Conservation (phyloP, 352 stramenopile species). For the Phytopythium mirpurense region DNA sequence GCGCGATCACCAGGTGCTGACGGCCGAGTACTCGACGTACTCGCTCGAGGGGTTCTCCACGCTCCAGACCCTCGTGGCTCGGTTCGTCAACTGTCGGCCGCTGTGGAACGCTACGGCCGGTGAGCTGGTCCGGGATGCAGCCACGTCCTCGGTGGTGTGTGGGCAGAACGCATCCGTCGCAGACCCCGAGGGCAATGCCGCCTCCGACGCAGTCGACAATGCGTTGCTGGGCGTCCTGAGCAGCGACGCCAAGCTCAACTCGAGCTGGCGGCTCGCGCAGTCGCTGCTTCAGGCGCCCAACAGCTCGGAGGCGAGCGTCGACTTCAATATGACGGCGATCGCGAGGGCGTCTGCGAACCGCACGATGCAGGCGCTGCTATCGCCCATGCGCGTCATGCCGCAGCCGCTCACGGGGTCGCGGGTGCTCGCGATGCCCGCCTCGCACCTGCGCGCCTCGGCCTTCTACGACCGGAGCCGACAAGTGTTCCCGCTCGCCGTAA, state of each 20-base stretch:
- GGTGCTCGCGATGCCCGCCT: constrained; percentile 27
- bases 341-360: constrained; percentile 5
- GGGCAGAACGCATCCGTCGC: constrained; percentile 14
- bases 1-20: constrained; percentile 10
- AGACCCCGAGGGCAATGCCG: constrained; percentile 6
- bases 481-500: constrained; percentile 26
- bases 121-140: constrained; percentile 7
- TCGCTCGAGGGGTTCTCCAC: constrained; percentile 36
- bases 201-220: constrained; percentile 9
- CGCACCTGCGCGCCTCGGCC: constrained; percentile 12
- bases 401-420: constrained; percentile 27
- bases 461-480: constrained; percentile 32
- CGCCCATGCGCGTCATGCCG: constrained; percentile 25
- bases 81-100: constrained; percentile 35
- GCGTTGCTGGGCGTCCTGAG: constrained; percentile 17
- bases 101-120: constrained; percentile 20
- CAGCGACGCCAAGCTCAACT: constrained; percentile 17
- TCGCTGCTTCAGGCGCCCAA: neutral
- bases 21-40: constrained; percentile 27
- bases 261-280: constrained; percentile 3
- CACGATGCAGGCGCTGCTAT: constrained; percentile 18
- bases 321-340: constrained; percentile 2
- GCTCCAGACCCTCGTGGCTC: constrained; percentile 37
- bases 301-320: constrained; percentile 1
- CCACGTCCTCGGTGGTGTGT: constrained; percentile 2